Base-by-base conservation (phyloP, 2,329 filamentous ascomycete species). In the Aspergillus sp. region DNA sequence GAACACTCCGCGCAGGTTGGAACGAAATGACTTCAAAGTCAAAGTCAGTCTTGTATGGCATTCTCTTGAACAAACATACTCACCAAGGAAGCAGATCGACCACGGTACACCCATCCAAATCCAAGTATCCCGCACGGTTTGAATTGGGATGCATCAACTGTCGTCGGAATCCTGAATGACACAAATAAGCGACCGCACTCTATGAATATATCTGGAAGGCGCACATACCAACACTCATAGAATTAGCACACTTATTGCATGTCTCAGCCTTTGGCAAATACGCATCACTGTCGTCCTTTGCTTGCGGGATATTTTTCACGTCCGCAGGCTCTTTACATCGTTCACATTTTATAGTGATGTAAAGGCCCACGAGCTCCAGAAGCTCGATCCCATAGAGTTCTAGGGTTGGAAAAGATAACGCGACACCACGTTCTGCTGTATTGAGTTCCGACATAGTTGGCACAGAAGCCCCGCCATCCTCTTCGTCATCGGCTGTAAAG, bases 1-100 rank as follows among this genome's bases (percentile, higher is more conserved):
- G 87, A 93, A 67, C 88, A 94, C 58, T 79, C 76, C 1, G 79
- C 76, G 63, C 88, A 94, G 0, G 85, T 90, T 10, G 88, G 88
- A 29, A 86, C 70, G 68, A 94, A 91, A 36, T 81, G 82, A 65
- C 85, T 89, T 19, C 19, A 19, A 19, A 1, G 19, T 19, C 19
- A 19, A 19, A 19, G 19, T 19, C 19, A 19, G 19, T 19, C 19
- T 19, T 19, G 19, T 19, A 19, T 19, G 19, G 19, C 19, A 19
- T 19, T 19, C 19, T 19, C 19, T 19, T 19, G 26, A 27, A 5
- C 3, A 12, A 19, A 19, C 7, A 41, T 30, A 60, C 61, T 34
- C 67, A 80, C 78, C 78, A 82, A 47, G 85, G 83, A 7, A 93
- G 77, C 73, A 93, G 79, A 60, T 93, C 88, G 41, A 81, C 75